Evolutionary conservation across 1,284 basidiomycete genomes (phyloP), one percentile per base, ranked within the genome.

Genomic region (Cutaneotrichosporon sp.): DNA sequence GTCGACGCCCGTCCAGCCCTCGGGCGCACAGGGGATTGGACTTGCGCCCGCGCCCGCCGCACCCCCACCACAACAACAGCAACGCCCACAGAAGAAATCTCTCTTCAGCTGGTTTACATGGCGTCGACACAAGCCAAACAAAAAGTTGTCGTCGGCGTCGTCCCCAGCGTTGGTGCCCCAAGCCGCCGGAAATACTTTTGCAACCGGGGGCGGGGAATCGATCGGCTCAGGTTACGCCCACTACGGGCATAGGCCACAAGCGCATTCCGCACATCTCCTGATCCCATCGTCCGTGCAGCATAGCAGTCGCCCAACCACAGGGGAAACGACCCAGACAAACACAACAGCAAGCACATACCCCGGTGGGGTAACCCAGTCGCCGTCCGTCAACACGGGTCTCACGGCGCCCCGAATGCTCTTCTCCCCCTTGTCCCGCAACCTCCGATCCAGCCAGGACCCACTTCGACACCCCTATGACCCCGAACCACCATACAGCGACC

Each of bases 331-430:
- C n/a, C n/a, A n/a, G n/a, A n/a, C n/a, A n/a, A n/a, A n/a, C n/a
- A n/a, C n/a, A n/a, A n/a, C n/a, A n/a, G n/a, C n/a, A n/a, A n/a
- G n/a, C n/a, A n/a, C n/a, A n/a, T 10, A 30, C 26, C 26, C 26
- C 26, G 26, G 26, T 10, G 35, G 57, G 12, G 49, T 70, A 1
- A 62, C 63, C 2, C 60, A 65, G 3, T 65, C 63, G 3, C 58
- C 63, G 4, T 70, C 69, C 4, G 69, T 72, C 10, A 60, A 63
- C 8, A 69, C 70, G 9, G 70, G 70, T 14, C 58, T 70, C 9
- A 37, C 51, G 1, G 66, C 61, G 13, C 67, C 64, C 1, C 69
- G 62, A 43, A 60, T 73, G 53, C 61, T 70, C 22, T 70, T 73
- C 56, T 71, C 70, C 1, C 70, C 70, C 4, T 39, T 70, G 14